These are phyloP conservation scores for Chenopodium quinoa DNA, from an alignment of 148 eudicot genomes.

Conservation along the genomic window DNA sequence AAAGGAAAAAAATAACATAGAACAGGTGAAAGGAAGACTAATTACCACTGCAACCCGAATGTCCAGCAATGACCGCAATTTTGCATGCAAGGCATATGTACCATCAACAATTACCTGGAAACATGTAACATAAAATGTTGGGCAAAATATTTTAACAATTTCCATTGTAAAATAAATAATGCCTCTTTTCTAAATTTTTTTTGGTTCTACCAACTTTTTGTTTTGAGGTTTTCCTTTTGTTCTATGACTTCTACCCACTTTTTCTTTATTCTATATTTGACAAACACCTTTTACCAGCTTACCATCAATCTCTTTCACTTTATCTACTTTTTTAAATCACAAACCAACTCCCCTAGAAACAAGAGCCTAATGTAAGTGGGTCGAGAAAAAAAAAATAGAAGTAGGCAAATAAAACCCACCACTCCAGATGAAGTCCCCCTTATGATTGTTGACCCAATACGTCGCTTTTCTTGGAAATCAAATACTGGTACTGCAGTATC, in stretches of 20 bases:
- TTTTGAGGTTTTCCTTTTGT: no score
- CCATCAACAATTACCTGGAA: slow-evolving; percentile 97
- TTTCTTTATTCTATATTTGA: no score
- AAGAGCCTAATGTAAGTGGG: no score
- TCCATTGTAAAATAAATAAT: no score
- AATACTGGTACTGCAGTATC: slow-evolving; percentile 76
- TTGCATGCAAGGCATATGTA: slow-evolving; percentile 94
- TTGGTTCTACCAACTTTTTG: no score
- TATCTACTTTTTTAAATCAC: no score
- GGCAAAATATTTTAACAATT: neutral
- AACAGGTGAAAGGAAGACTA: slow-evolving; percentile 12
- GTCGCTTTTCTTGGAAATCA: slow-evolving; percentile 82
- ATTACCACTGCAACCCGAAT: slow-evolving; percentile 99
- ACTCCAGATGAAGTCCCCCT: slow-evolving; percentile 76
- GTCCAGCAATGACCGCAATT: slow-evolving; percentile 89
- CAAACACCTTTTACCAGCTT: no score
- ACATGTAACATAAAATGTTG: slow-evolving; percentile 12
- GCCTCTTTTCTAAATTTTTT: no score
- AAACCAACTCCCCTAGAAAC: no score
- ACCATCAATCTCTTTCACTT: no score
- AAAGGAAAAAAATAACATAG: neutral
- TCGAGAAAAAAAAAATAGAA: no score
- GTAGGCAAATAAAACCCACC: slow-evolving; percentile 41
- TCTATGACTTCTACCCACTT: no score
- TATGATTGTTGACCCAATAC: slow-evolving; percentile 59